phyloP scores from a whole-genome alignment of 495 filamentous ascomycete species.

The Trichoderma parareesei region DNA sequence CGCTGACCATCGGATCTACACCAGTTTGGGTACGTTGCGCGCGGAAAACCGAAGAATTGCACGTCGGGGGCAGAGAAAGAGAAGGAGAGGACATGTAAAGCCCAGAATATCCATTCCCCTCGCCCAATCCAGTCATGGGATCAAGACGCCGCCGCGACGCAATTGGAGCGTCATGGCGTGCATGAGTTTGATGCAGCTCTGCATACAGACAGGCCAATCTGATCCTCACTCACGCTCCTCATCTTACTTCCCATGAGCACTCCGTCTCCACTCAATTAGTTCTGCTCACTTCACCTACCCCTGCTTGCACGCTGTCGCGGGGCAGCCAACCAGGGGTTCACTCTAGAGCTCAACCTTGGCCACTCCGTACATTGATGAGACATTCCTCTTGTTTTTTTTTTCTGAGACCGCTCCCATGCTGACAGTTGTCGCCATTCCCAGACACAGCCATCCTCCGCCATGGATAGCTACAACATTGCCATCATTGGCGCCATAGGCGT shows the following conservation, averaged over 20 bases:
- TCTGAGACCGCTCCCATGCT: constrained; percentile 15
- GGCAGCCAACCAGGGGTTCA: constrained; percentile 10
- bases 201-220: constrained; percentile 6
- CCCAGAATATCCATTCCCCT: background rate
- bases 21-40: constrained; percentile 28
- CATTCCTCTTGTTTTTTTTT: background rate
- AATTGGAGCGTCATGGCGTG: background rate
- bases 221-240: background rate
- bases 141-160: background rate
- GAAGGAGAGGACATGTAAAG: background rate
- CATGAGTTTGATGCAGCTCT: background rate
- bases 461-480: constrained; percentile 73
- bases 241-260: background rate
- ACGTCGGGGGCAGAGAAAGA: background rate
- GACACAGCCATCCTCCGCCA: constrained; percentile 19
- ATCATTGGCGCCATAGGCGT: constrained; percentile 73
- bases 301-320: constrained; percentile 5
- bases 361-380: constrained; percentile 4
- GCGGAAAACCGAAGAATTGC: background rate
- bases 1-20: constrained; percentile 25
- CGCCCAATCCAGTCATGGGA: background rate
- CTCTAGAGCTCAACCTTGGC: background rate
- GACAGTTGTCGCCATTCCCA: constrained; percentile 18
- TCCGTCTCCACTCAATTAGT: background rate
- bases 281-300: background rate